Evolutionary conservation across 495 filamentous ascomycete species (phyloP), one percentile per base, ranked within the genome.

Genomic region (Penicillium ochrochloron): DNA sequence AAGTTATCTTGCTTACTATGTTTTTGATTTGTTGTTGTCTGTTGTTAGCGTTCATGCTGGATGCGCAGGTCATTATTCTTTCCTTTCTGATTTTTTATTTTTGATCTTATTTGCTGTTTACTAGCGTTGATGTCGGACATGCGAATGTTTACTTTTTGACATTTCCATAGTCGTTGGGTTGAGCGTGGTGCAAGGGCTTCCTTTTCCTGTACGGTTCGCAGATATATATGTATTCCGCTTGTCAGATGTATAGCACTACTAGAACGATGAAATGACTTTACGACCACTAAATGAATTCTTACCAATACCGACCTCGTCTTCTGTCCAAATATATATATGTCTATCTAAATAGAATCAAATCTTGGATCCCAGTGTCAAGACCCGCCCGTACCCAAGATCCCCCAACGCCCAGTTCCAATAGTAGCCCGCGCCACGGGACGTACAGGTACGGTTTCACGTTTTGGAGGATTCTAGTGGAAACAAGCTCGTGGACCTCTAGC

Each of bases 401-500:
- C 42, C 5, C 1, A 12, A 33, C 31, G 14, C 14, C 37, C 10
- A 25, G 15, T 48, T 48, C 44, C 44, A 21, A 17, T 48, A 21
- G 44, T 48, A n/a, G 25, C 9, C 42, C 44, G 41, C 61, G 50
- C 31, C 56, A 56, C 62, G 56, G 25, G 48, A 31, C 25, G 25
- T 10, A 17, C 46, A 17, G 17, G 41, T 19, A 57, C 8, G 42
- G 17, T 19, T 44, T 19, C 8, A 6, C 21, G 42, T 21, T 9
- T 54, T 7, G 23, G 8, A 10, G 15, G 44, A 21, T 48, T 48
- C 42, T 39, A 17, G 41, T 50, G 23, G 23, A 59, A 64, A 60
- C 62, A 60, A 60, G 56, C 62, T 64, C 55, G 55, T 63, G 54
- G 56, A 60, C 33, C 35, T 23, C 5, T 3, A 27, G n/a, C 25